Evolutionary conservation across 495 filamentous ascomycete genomes (phyloP).

Genomic region (Amniculicola lignicola): DNA sequence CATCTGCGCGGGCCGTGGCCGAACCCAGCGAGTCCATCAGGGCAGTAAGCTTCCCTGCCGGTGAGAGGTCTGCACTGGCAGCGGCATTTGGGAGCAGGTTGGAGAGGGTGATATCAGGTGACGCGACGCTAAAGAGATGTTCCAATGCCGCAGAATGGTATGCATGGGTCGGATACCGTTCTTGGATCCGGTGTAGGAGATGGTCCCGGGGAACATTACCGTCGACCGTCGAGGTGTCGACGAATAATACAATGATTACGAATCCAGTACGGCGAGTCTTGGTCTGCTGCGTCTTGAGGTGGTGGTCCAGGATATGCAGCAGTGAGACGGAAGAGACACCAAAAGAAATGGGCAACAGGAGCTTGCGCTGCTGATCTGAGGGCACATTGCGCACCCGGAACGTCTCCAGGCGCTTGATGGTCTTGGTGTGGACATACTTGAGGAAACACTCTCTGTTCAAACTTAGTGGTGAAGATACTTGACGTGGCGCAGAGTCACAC

Average conservation of each 20-base stretch:
- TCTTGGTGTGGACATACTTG: slow-evolving; percentile 70
- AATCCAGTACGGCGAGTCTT: slow-evolving; percentile 60
- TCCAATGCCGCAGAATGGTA: slow-evolving; percentile 57
- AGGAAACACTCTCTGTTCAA: slow-evolving; percentile 66
- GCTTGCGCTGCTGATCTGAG: slow-evolving; percentile 46
- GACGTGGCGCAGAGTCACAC: not conserved
- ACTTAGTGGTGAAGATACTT: slow-evolving; percentile 23
- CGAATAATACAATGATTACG: slow-evolving; percentile 62
- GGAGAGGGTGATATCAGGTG: not conserved
- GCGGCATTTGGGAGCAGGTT: slow-evolving; percentile 28
- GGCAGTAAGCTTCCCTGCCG: slow-evolving; percentile 42
- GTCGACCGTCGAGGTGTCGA: slow-evolving; percentile 51
- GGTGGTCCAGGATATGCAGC: slow-evolving; percentile 68
- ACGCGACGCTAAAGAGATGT: slow-evolving; percentile 31
- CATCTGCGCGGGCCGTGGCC: slow-evolving; percentile 69
- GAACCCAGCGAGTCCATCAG: slow-evolving; percentile 62
- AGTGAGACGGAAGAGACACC: slow-evolving; percentile 79
- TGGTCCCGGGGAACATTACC: not conserved
- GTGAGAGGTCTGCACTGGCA: not conserved
- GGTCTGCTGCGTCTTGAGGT: slow-evolving; percentile 57
- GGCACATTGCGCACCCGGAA: slow-evolving; percentile 48
- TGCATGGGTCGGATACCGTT: slow-evolving; percentile 57
- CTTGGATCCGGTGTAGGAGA: slow-evolving; percentile 37
- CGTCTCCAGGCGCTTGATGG: slow-evolving; percentile 71
- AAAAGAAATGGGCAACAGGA: slow-evolving; percentile 78